Percentiles rank a stretch among this genome's conserved stretches.
phyloP scores from a whole-genome alignment of 495 filamentous ascomycete species.

The Neurospora sp. region DNA sequence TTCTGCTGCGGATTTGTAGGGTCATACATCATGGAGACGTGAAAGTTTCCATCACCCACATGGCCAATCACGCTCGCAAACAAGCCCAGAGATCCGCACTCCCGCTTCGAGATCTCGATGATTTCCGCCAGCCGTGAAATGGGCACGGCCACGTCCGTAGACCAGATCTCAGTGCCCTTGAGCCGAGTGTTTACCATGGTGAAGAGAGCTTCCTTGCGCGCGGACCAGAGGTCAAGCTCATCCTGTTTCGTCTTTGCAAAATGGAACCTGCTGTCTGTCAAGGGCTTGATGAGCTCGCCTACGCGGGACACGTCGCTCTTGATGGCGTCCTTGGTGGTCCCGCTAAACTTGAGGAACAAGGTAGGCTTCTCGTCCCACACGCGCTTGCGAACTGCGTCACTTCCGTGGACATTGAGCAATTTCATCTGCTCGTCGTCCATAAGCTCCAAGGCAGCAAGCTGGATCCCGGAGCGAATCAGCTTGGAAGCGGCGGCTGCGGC shows the following conservation, averaged over 20 bases:
- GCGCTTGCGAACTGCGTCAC: conserved; percentile 38
- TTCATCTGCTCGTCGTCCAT: conserved; percentile 68
- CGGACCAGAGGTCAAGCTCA: conserved; percentile 54
- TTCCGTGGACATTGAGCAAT: conserved; percentile 55
- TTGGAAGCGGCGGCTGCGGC: conserved; percentile 54
- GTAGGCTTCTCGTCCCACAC: conserved; percentile 54
- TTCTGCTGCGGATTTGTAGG: conserved; percentile 13
- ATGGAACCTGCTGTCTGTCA: conserved; percentile 42
- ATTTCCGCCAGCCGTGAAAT: conserved; percentile 59
- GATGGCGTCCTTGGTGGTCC: conserved; percentile 17
- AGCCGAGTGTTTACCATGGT: conserved; percentile 37
- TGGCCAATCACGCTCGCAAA: conserved; percentile 68
- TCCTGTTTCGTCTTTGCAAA: conserved; percentile 51
- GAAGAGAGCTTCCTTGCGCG: conserved; percentile 59
- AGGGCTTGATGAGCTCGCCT: conserved; percentile 33
- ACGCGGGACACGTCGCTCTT: conserved; percentile 31
- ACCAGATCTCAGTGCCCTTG: conserved; percentile 51
- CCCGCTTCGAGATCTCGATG: conserved; percentile 55
- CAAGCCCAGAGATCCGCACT: conserved; percentile 50
- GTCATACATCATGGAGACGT: conserved; percentile 26
- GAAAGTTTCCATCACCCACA: conserved; percentile 44
- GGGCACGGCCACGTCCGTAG: conserved; percentile 63
- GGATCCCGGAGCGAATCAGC: conserved; percentile 56
- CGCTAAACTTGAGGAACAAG: conserved; percentile 55
- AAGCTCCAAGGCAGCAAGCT: conserved; percentile 59